Percentiles rank a stretch among this genome's conserved stretches.
These are phyloP conservation scores for Penicillium corylophilum DNA, from an alignment of 2,329 filamentous ascomycete genomes.

Conservation along the genomic window DNA sequence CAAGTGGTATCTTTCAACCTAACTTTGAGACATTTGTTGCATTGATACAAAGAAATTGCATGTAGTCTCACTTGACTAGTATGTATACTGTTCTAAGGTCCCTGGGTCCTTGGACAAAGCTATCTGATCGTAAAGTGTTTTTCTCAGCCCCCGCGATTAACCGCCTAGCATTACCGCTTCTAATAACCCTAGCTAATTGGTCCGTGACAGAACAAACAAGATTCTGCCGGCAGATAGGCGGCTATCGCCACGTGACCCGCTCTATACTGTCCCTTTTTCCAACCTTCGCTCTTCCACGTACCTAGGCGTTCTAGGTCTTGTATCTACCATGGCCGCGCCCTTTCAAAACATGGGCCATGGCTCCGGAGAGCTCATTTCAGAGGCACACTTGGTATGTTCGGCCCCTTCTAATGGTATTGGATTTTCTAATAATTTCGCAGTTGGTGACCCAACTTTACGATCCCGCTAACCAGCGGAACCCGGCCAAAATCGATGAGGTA, in stretches of 20 bases:
- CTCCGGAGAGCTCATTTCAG: slow-evolving; percentile 4
- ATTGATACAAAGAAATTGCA: too few relatives aligned
- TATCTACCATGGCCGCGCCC: slow-evolving; percentile 11
- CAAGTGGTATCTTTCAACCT: too few relatives aligned
- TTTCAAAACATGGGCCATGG: slow-evolving; percentile 5
- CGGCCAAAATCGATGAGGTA: slow-evolving; percentile 49
- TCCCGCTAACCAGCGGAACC: slow-evolving; percentile 46
- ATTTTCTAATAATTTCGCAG: background rate
- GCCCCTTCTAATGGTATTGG: too few relatives aligned
- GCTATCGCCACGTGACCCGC: slow-evolving; percentile 5
- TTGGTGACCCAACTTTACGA: slow-evolving; percentile 42
- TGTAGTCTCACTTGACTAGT: too few relatives aligned
- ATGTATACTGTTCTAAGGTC: too few relatives aligned
- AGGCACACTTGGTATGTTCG: slow-evolving; percentile 15
- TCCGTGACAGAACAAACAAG: background rate
- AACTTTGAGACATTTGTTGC: too few relatives aligned
- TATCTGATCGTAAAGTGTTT: background rate
- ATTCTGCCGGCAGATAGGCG: slow-evolving; percentile 4
- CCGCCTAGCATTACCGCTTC: background rate
- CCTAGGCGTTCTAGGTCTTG: background rate
- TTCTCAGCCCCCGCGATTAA: background rate
- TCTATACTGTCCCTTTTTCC: slow-evolving; percentile 9
- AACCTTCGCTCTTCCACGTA: slow-evolving; percentile 1
- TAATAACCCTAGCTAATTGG: background rate
- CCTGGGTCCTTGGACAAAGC: too few relatives aligned